These are phyloP conservation scores for Kappamyces sp. DNA, from an alignment of 192 early-diverging fungal species.

Conservation along the genomic window DNA sequence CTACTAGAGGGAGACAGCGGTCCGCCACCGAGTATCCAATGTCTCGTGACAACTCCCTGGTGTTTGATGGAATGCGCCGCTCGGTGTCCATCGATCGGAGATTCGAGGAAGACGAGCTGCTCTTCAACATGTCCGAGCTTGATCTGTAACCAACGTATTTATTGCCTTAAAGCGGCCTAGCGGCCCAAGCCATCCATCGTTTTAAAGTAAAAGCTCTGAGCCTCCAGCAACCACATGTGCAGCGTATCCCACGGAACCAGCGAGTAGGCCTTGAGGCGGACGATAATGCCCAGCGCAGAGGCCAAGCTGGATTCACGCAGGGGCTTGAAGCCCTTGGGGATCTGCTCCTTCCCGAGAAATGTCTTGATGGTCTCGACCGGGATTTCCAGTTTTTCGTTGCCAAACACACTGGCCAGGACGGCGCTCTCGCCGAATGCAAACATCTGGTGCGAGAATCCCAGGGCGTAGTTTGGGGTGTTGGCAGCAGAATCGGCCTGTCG, in stretches of 20 bases:
- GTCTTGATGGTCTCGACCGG: neutral
- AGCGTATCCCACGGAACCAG: too few relatives aligned
- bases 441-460: slow-evolving; percentile 11
- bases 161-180: too few relatives aligned
- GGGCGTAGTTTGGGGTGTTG: slow-evolving; percentile 17
- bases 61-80: slow-evolving; percentile 1
- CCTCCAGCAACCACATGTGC: too few relatives aligned
- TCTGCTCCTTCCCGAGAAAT: slow-evolving; percentile 14
- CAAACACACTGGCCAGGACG: slow-evolving; percentile 12
- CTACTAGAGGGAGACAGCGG: slow-evolving; percentile 4
- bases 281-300: too few relatives aligned
- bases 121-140: slow-evolving; percentile 35
- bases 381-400: neutral
- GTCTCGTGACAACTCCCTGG: neutral
- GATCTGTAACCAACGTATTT: slow-evolving; percentile 15
- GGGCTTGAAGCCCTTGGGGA: slow-evolving; percentile 4
- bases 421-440: slow-evolving; percentile 7
- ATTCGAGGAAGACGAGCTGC: slow-evolving; percentile 31
- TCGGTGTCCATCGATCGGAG: slow-evolving; percentile 6
- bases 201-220: too few relatives aligned
- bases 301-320: too few relatives aligned
- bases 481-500: slow-evolving; percentile 23
- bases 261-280: too few relatives aligned
- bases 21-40: slow-evolving; percentile 5
- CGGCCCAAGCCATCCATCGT: too few relatives aligned